Conservation (phyloP, 1,284 basidiomycete genomes). For the Omphalotus olearius region DNA sequence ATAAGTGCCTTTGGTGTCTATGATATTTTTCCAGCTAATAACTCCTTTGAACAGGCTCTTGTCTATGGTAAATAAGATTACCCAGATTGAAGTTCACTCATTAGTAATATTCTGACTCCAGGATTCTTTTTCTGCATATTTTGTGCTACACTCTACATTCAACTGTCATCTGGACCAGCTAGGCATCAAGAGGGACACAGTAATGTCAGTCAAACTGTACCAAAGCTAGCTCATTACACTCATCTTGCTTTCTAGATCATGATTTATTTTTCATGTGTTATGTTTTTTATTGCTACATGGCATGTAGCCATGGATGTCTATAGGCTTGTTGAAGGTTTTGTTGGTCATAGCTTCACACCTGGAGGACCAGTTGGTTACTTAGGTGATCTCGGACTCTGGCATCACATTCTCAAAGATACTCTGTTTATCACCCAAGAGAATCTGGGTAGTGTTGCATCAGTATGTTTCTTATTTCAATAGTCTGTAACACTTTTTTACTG, state of each 20-base stretch:
- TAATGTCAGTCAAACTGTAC: too few relatives aligned
- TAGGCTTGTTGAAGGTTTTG: conserved; percentile 15
- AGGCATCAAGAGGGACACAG: too few relatives aligned
- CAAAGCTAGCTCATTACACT: too few relatives aligned
- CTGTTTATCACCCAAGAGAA: conserved; percentile 17
- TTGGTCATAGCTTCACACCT: conserved; percentile 8
- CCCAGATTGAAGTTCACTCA: too few relatives aligned
- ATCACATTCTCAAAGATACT: conserved; percentile 17
- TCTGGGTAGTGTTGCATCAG: conserved; percentile 16
- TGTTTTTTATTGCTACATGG: conserved; percentile 17
- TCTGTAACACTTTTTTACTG: background rate
- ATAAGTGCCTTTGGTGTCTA: too few relatives aligned
- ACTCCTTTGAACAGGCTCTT: too few relatives aligned
- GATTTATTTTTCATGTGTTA: conserved; percentile 15
- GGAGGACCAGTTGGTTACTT: conserved; percentile 11
- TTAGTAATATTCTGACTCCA: too few relatives aligned
- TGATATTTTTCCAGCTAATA: too few relatives aligned
- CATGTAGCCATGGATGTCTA: conserved; percentile 16
- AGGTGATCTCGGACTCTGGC: conserved; percentile 14
- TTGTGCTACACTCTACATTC: too few relatives aligned
- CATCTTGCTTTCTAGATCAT: conserved; percentile 9
- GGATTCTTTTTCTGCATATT: too few relatives aligned
- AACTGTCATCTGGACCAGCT: too few relatives aligned
- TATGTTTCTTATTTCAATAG: conserved; percentile 1
- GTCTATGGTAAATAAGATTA: too few relatives aligned